phyloP scores from a whole-genome alignment of 148 eudicot genomes.

The Heliosperma pusillum region DNA sequence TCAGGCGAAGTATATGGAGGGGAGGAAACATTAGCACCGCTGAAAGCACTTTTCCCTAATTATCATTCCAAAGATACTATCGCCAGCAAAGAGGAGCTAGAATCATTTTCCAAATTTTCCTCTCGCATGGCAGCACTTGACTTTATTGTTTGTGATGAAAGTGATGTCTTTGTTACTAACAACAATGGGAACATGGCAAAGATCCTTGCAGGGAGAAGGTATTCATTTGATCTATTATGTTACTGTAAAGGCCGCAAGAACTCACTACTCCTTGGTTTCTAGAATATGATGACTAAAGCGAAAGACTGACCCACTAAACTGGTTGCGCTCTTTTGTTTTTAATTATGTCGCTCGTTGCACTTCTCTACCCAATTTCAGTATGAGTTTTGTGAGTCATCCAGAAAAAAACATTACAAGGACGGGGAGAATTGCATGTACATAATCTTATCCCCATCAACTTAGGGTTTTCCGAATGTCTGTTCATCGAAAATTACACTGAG shows the following conservation, averaged over 20 bases:
- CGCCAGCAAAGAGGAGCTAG: conserved; percentile 77
- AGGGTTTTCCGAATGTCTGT: background rate
- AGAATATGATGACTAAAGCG: background rate
- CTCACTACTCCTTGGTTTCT: background rate
- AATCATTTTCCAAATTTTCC: conserved; percentile 72
- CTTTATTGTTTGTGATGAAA: conserved; percentile 94
- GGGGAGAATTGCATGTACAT: no score
- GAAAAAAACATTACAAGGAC: no score
- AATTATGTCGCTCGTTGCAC: background rate
- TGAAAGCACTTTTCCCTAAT: conserved; percentile 87
- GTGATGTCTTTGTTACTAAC: conserved; percentile 96
- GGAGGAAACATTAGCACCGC: conserved; percentile 80
- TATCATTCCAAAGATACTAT: conserved; percentile 83
- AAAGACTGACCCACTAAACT: background rate
- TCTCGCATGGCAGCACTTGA: conserved; percentile 98
- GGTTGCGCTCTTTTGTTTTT: background rate
- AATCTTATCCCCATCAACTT: no score
- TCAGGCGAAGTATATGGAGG: conserved; percentile 96
- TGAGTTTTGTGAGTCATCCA: background rate
- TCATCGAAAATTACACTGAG: no score
- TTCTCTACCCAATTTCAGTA: no score
- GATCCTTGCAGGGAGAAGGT: conserved; percentile 97
- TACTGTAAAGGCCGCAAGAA: background rate
- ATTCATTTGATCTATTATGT: conserved; percentile 9
- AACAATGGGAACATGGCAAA: conserved; percentile 98